Evolutionary conservation across 371 early-diverging fungal genomes (phyloP).

Genomic region (Apophysomyces elegans): DNA sequence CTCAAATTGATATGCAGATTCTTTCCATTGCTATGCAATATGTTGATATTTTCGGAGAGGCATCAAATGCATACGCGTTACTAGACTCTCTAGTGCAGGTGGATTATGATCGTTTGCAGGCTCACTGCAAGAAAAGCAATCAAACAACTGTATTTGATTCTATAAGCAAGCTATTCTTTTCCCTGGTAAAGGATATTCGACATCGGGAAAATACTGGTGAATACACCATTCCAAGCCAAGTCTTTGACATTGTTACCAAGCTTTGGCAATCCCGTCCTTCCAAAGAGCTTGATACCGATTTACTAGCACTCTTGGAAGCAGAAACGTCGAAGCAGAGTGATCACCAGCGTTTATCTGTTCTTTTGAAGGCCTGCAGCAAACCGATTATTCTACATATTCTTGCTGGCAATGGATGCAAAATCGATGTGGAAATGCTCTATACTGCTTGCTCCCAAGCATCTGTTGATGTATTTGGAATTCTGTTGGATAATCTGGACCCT

Average conservation of each 20-base stretch:
- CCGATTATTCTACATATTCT: slow-evolving; percentile 35
- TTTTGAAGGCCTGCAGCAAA: slow-evolving; percentile 32
- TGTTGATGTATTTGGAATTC: slow-evolving; percentile 28
- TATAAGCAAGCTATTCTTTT: slow-evolving; percentile 30
- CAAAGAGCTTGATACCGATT: slow-evolving; percentile 22
- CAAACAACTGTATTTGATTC: slow-evolving; percentile 12
- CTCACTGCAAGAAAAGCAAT: slow-evolving; percentile 15
- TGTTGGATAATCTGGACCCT: slow-evolving; percentile 16
- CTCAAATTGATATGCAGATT: slow-evolving; percentile 1
- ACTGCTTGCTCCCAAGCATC: slow-evolving; percentile 27
- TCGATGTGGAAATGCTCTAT: slow-evolving; percentile 16
- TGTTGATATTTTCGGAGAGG: slow-evolving; percentile 35
- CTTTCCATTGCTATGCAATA: slow-evolving; percentile 19
- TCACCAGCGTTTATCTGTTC: slow-evolving; percentile 14
- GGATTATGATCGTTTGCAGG: slow-evolving; percentile 24
- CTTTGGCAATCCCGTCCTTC: slow-evolving; percentile 24
- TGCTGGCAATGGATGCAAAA: slow-evolving; percentile 30
- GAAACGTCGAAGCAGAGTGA: slow-evolving; percentile 22
- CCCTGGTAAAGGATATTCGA: slow-evolving; percentile 29
- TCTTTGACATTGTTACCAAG: slow-evolving; percentile 33
- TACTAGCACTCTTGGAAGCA: slow-evolving; percentile 30
- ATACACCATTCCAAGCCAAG: slow-evolving; percentile 21
- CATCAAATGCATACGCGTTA: slow-evolving; percentile 20
- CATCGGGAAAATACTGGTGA: slow-evolving; percentile 10
- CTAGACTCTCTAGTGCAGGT: slow-evolving; percentile 27